Conservation (phyloP, 768 basidiomycete genomes). For the Rhizopogon vinicolor region DNA sequence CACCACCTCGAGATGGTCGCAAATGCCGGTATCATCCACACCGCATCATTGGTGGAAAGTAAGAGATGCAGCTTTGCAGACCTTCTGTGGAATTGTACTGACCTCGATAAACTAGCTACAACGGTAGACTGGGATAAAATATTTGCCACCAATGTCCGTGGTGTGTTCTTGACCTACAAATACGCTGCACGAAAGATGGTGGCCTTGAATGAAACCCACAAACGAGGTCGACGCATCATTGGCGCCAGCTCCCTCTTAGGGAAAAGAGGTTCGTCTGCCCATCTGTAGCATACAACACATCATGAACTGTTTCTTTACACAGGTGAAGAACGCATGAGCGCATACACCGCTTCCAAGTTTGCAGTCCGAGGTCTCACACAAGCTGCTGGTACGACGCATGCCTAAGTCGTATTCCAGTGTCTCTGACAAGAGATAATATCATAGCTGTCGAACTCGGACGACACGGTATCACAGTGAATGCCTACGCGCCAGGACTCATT, state of each 20-base stretch:
- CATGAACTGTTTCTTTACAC: not conserved
- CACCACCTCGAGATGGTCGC: constrained; percentile 18
- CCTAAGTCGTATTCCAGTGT: not conserved
- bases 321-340: not conserved
- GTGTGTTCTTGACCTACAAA: constrained; percentile 31
- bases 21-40: constrained; percentile 15
- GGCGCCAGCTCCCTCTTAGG: constrained; percentile 29
- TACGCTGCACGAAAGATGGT: constrained; percentile 36
- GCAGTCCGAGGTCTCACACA: constrained; percentile 26
- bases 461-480: constrained; percentile 22
- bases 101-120: constrained; percentile 11
- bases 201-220: constrained; percentile 22
- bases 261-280: not conserved
- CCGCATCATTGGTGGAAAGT: constrained; percentile 10
- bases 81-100: not conserved
- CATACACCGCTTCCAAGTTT: constrained; percentile 29
- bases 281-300: not conserved
- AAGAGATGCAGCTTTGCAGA: not conserved
- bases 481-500: constrained; percentile 25
- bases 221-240: constrained; percentile 32
- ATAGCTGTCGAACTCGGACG: constrained; percentile 22
- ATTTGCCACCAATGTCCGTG: constrained; percentile 29
- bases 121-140: constrained; percentile 26
- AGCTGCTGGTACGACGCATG: constrained; percentile 5
- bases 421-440: not conserved